Conservation (phyloP, 139 green algal genomes). For the Limnomonas spitsbergensis region DNA sequence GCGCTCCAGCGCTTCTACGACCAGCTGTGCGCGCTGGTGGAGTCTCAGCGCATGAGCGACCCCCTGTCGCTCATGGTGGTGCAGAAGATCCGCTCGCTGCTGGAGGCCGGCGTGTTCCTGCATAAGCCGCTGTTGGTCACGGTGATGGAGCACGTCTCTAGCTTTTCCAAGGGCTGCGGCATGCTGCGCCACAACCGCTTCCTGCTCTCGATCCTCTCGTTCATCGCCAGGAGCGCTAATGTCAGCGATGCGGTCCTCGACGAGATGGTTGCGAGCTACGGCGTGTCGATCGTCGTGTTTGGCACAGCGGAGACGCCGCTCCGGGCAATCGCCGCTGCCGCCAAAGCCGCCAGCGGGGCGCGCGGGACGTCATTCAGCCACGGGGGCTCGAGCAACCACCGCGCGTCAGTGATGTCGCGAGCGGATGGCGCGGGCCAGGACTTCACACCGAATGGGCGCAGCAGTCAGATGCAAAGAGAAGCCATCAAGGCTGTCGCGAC, state of each 20-base stretch:
- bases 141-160: slow-evolving; percentile 35
- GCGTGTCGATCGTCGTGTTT: slow-evolving; percentile 39
- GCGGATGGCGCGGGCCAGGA: no score
- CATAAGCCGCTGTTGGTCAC: slow-evolving; percentile 33
- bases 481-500: no score
- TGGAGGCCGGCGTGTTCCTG: slow-evolving; percentile 55
- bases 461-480: no score
- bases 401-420: no score
- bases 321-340: background rate
- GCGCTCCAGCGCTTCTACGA: slow-evolving; percentile 63
- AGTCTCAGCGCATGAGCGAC: slow-evolving; percentile 56
- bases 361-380: no score
- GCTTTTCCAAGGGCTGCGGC: slow-evolving; percentile 27
- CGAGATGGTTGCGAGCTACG: slow-evolving; percentile 28
- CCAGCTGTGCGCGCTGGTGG: slow-evolving; percentile 56
- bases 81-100: slow-evolving; percentile 46
- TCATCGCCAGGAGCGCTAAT: slow-evolving; percentile 54
- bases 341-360: background rate
- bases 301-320: background rate
- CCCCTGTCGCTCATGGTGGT: slow-evolving; percentile 55
- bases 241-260: slow-evolving; percentile 38
- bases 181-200: slow-evolving; percentile 49
- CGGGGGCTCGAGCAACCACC: no score
- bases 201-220: slow-evolving; percentile 48
- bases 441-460: no score